Percentiles rank a stretch among this genome's conserved stretches.
phyloP scores from a whole-genome alignment of 108 stramenopile genomes.

The Heterococcus sp. region DNA sequence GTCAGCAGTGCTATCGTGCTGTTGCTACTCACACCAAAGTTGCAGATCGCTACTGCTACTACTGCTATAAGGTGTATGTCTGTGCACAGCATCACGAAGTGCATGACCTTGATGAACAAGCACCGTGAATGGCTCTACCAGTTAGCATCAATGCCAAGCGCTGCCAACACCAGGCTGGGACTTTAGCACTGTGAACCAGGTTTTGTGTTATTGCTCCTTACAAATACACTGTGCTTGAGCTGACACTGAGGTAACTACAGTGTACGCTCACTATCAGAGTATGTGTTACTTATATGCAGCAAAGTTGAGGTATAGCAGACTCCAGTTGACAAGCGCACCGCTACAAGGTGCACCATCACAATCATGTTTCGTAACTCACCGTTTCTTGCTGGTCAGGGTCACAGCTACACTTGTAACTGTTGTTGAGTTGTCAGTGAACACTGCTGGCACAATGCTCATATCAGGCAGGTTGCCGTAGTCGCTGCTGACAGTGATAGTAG shows the following conservation, averaged over 20 bases:
- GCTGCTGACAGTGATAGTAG: neutral
- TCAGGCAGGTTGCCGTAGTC: neutral
- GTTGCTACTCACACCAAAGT: neutral
- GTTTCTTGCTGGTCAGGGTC: no score
- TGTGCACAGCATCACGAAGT: neutral
- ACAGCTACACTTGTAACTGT: no score
- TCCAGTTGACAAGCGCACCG: neutral
- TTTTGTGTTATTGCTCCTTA: no score
- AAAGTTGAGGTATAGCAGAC: neutral
- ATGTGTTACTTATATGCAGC: neutral
- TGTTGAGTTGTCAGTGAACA: neutral
- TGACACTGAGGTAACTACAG: no score
- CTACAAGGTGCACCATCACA: neutral
- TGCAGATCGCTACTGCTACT: neutral
- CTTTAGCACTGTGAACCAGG: no score
- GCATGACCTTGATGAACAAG: no score
- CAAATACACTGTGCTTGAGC: no score
- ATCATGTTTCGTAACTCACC: neutral
- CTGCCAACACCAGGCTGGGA: no score
- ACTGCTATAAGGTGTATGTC: neutral
- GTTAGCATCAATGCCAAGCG: no score
- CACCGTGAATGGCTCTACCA: no score
- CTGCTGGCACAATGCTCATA: neutral
- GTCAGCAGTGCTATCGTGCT: no score
- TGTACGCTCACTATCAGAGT: no score